Evolutionary conservation across 306 rosid species (phyloP).

Genomic region (Citrullus amarus): DNA sequence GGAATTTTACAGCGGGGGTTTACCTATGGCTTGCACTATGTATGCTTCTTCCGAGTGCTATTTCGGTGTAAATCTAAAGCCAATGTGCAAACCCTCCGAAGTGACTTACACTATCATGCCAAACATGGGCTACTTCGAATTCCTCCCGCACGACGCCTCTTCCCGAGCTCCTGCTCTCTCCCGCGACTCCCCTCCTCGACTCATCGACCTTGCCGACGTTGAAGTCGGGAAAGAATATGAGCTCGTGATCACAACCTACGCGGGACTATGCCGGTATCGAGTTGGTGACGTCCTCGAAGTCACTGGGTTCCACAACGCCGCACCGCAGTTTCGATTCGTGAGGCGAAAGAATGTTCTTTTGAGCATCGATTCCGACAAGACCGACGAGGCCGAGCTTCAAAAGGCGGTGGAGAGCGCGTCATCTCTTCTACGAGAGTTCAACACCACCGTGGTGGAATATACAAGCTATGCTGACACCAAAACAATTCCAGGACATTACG

Average conservation of each 20-base stretch:
- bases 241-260: conserved; percentile 62
- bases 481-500: conserved; percentile 86
- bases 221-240: conserved; percentile 69
- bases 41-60: conserved; percentile 92
- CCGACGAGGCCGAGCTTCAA: conserved; percentile 80
- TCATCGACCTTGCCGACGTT: conserved; percentile 57
- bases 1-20: conserved; percentile 55
- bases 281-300: conserved; percentile 84
- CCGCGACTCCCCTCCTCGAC: conserved; percentile 41
- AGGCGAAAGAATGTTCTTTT: conserved; percentile 69
- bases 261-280: conserved; percentile 68
- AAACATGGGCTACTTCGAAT: conserved; percentile 92
- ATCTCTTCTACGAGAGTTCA: conserved; percentile 25
- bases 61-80: conserved; percentile 72
- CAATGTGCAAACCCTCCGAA: conserved; percentile 56
- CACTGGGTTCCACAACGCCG: conserved; percentile 53
- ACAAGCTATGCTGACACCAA: conserved; percentile 61
- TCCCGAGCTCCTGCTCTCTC: conserved; percentile 19
- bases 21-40: conserved; percentile 79
- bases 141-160: conserved; percentile 41
- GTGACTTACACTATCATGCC: conserved; percentile 88
- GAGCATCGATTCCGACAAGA: conserved; percentile 77
- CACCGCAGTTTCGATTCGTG: conserved; percentile 64
- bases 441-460: conserved; percentile 67
- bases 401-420: conserved; percentile 53